Evolutionary conservation across 805 yeast genomes (phyloP).

Genomic region (Komagataella ulmi): DNA sequence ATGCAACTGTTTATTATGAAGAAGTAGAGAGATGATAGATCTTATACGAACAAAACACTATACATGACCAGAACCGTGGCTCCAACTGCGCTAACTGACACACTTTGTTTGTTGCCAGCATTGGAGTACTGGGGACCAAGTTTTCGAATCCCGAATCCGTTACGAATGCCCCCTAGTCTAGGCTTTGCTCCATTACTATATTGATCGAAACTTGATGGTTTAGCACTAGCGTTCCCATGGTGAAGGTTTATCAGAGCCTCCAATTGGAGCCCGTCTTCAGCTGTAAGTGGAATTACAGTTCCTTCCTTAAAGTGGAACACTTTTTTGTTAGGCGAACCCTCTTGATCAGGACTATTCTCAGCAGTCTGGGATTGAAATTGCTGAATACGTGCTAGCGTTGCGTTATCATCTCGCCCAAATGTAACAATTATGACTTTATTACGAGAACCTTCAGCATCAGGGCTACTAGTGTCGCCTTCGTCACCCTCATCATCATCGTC

Average conservation of each 20-base stretch:
- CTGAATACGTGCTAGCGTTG: not conserved
- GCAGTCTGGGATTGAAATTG: not conserved
- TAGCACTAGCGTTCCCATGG: not conserved
- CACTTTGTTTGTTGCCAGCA: not conserved
- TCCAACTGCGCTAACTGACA: not conserved
- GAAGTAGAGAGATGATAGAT: not conserved
- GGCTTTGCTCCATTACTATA: not conserved
- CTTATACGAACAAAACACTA: not conserved
- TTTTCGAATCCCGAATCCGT: not conserved
- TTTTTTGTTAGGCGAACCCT: not conserved
- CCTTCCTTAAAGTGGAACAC: not conserved
- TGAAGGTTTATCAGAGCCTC: not conserved
- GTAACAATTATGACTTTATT: not conserved
- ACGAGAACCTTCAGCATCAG: not conserved
- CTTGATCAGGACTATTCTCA: not conserved
- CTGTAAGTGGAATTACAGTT: not conserved
- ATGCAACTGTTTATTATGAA: not conserved
- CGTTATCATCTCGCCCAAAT: not conserved
- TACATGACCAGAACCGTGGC: not conserved
- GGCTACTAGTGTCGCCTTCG: too few species aligned
- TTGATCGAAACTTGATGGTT: not conserved
- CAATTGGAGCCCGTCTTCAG: not conserved
- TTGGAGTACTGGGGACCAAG: not conserved
- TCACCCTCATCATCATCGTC: constrained; percentile 1
- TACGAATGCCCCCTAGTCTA: not conserved